Percentiles rank a stretch among this genome's conserved stretches.
Conservation (phyloP, 2,329 filamentous ascomycete species). For the Hymenoscyphus occultus region DNA sequence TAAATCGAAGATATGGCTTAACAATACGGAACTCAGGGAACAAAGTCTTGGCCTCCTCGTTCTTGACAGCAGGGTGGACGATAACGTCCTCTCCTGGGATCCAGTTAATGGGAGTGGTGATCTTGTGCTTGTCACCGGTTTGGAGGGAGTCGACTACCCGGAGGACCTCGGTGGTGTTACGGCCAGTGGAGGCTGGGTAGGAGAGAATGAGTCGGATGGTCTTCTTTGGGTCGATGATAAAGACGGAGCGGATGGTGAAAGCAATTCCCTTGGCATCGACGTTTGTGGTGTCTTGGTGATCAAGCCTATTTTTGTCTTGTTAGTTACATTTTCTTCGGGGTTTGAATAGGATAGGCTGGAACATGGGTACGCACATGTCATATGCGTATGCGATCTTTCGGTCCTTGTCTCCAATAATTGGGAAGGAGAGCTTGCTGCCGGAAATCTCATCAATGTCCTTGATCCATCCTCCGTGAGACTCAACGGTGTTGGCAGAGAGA, state of each 20-base stretch:
- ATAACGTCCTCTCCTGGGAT: slow-evolving; percentile 86
- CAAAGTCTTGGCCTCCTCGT: slow-evolving; percentile 81
- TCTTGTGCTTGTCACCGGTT: slow-evolving; percentile 81
- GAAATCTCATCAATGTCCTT: slow-evolving; percentile 81
- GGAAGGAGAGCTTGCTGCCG: slow-evolving; percentile 67
- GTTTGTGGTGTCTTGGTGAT: slow-evolving; percentile 78
- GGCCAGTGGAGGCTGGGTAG: slow-evolving; percentile 88
- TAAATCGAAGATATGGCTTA: slow-evolving; percentile 74
- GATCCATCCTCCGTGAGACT: slow-evolving; percentile 85
- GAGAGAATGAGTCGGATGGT: slow-evolving; percentile 89
- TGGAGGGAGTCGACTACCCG: slow-evolving; percentile 77
- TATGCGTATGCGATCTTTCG: slow-evolving; percentile 73
- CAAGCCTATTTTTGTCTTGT: slow-evolving; percentile 52
- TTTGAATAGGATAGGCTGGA: not conserved
- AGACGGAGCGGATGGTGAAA: slow-evolving; percentile 92
- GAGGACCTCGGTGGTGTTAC: slow-evolving; percentile 76
- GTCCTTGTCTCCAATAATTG: slow-evolving; percentile 79
- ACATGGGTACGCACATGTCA: slow-evolving; percentile 62
- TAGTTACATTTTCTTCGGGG: not conserved
- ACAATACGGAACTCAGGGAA: slow-evolving; percentile 73
- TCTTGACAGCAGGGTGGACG: slow-evolving; percentile 77
- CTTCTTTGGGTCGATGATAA: slow-evolving; percentile 92
- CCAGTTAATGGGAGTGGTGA: slow-evolving; percentile 92
- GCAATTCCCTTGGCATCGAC: slow-evolving; percentile 79
- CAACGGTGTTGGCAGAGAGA: slow-evolving; percentile 80